Conservation (phyloP, 306 rosid species). For the Vachellia collinsii region DNA sequence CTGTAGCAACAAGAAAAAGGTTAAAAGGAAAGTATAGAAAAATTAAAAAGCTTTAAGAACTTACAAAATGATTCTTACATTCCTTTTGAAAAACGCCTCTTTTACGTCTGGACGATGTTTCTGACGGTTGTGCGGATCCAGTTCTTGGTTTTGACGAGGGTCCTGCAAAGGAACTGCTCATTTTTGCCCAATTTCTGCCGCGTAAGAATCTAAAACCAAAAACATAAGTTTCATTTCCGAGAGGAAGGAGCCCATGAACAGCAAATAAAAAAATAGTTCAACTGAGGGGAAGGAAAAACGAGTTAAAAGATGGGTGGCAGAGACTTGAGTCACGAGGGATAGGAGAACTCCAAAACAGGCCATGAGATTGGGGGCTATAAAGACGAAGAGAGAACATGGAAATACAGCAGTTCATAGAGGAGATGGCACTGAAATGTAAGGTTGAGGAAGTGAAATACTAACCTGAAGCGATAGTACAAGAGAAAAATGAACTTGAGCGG, state of each 20-base stretch:
- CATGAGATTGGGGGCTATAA: neutral
- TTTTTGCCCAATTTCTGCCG: constrained; percentile 14
- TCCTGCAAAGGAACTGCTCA: constrained; percentile 63
- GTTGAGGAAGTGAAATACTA: neutral
- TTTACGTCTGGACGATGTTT: constrained; percentile 80
- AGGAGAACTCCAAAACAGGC: neutral
- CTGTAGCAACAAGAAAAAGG: constrained; percentile 38
- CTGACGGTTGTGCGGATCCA: constrained; percentile 79
- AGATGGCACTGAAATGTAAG: neutral
- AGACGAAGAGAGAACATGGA: neutral
- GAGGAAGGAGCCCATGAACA: neutral
- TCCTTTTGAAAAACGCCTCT: constrained; percentile 92
- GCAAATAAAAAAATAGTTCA: neutral
- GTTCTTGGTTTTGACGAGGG: constrained; percentile 71
- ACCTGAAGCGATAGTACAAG: neutral
- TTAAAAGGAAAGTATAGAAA: neutral
- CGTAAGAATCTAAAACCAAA: neutral
- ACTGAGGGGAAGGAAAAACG: neutral
- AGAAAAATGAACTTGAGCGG: neutral
- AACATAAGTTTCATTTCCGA: neutral
- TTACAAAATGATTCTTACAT: constrained; percentile 40
- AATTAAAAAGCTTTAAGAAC: neutral
- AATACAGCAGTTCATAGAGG: neutral
- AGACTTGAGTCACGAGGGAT: neutral
- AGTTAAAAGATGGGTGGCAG: neutral